Base-by-base conservation (phyloP, 2,329 filamentous ascomycete genomes). In the Phaeosphaeria sp. region DNA sequence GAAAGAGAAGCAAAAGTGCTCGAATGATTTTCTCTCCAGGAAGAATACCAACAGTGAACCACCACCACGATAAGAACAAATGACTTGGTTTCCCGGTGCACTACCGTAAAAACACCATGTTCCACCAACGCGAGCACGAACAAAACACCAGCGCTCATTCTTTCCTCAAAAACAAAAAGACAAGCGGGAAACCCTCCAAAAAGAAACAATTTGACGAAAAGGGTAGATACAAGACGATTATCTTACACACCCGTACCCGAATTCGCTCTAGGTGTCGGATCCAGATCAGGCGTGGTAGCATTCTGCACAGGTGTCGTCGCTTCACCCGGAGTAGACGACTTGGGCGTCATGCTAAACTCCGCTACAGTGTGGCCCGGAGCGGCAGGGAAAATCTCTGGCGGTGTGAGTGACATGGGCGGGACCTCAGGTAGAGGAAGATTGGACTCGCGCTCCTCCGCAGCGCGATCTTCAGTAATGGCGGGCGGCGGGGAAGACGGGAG, bases 381-480 rank as follows among this genome's bases (percentile, higher is more conserved):
- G 11, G 61, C 74, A 7, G 81, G 79, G 60, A 85, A 85, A 22
- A 84, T 73, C 57, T 82, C 79, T 3, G 83, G 83, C 56, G 83
- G 83, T 57, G 82, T 84, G 54, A 84, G 77, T 2, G 78, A 74
- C 48, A 68, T 65, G 47, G 70, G 62, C 55, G 74, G 61, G 30
- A 73, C 54, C 46, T 72, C 62, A 57, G 69, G 54, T 18, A 70
- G 68, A 10, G 48, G 44, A 51, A 68, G 58, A 1, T 47, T 71
- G 62, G 56, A 63, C 57, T 65, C 67, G 50, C 53, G 65, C 67
- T 75, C 68, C 63, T 78, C 74, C 13, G 76, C 74, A 21, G 68
- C 59, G 27, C 63, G 69, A 27, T 80, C 79, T 56, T 81, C 79
- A 1, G 73, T 69, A 42, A 81, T 82, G 23, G 67, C 72, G 13